Percentiles rank a stretch among this genome's conserved stretches.
Evolutionary conservation across 164 flowering plant genomes (phyloP).

Genomic region (Sextonia rubra): DNA sequence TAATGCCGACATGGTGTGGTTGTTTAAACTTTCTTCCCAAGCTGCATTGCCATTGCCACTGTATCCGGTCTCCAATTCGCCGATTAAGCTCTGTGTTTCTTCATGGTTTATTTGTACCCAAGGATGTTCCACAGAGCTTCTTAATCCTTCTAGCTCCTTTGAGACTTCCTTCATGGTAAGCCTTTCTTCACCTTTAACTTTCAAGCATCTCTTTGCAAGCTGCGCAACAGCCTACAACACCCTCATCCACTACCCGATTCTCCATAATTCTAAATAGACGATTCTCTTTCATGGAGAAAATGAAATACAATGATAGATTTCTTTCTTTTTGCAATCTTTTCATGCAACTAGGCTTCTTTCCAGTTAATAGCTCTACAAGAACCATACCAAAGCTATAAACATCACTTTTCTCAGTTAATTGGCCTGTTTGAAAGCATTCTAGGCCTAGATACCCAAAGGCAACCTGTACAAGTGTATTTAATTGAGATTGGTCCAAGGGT

Average conservation of each 20-base stretch:
- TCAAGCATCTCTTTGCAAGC: conserved; percentile 10
- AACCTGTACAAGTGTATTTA: conserved; percentile 9
- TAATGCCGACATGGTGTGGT: neutral
- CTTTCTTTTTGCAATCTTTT: neutral
- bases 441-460: conserved; percentile 11
- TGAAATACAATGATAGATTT: conserved; percentile 1
- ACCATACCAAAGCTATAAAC: conserved; percentile 17
- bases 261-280: conserved; percentile 1
- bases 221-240: neutral
- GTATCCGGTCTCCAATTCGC: neutral
- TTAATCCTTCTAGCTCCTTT: conserved; percentile 1
- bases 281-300: conserved; percentile 2
- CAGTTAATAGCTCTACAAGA: conserved; percentile 12
- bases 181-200: conserved; percentile 1
- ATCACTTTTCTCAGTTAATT: conserved; percentile 12
- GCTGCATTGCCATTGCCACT: neutral
- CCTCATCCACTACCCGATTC: neutral
- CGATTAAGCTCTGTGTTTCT: conserved; percentile 5
- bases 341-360: neutral
- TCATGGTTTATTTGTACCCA: neutral
- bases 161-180: conserved; percentile 8
- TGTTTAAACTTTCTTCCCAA: neutral
- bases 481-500: neutral
- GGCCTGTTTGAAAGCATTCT: conserved; percentile 2
- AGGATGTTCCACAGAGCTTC: neutral